These are phyloP conservation scores for Exophiala sideris DNA, from an alignment of 2,329 filamentous ascomycete species.

Conservation along the genomic window DNA sequence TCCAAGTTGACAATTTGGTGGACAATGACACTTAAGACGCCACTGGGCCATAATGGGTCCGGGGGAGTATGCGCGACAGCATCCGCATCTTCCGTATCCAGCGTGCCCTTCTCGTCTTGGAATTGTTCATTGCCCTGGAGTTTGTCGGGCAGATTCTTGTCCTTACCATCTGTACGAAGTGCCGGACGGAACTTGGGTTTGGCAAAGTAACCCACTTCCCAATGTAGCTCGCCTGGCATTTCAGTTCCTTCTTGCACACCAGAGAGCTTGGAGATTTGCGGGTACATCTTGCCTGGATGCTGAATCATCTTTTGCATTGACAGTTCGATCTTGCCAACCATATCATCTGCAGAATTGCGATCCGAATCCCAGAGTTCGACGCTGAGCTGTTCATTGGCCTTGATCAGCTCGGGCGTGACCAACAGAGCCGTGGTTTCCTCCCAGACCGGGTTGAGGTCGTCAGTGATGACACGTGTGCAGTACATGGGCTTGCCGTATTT, in stretches of 20 bases:
- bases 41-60: slow-evolving; percentile 93
- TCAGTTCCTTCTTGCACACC: slow-evolving; percentile 78
- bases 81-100: slow-evolving; percentile 72
- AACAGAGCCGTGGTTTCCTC: slow-evolving; percentile 82
- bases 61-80: slow-evolving; percentile 86
- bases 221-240: slow-evolving; percentile 92
- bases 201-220: slow-evolving; percentile 93
- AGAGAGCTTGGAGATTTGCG: slow-evolving; percentile 75
- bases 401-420: slow-evolving; percentile 85
- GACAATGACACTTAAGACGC: slow-evolving; percentile 78
- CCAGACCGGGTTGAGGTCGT: slow-evolving; percentile 89
- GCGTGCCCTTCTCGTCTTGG: slow-evolving; percentile 80
- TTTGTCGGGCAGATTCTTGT: slow-evolving; percentile 69
- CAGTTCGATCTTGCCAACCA: slow-evolving; percentile 90
- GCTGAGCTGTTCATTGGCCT: slow-evolving; percentile 86
- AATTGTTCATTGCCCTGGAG: slow-evolving; percentile 72
- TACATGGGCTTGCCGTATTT: slow-evolving; percentile 98
- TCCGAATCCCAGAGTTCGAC: slow-evolving; percentile 97
- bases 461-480: slow-evolving; percentile 91
- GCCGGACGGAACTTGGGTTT: slow-evolving; percentile 85
- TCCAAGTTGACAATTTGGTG: slow-evolving; percentile 96
- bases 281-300: slow-evolving; percentile 88
- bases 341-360: slow-evolving; percentile 84
- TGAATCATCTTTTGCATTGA: slow-evolving; percentile 94
- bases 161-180: slow-evolving; percentile 81